Conservation (phyloP, 768 basidiomycete species). For the Aureoboletus auriporus region DNA sequence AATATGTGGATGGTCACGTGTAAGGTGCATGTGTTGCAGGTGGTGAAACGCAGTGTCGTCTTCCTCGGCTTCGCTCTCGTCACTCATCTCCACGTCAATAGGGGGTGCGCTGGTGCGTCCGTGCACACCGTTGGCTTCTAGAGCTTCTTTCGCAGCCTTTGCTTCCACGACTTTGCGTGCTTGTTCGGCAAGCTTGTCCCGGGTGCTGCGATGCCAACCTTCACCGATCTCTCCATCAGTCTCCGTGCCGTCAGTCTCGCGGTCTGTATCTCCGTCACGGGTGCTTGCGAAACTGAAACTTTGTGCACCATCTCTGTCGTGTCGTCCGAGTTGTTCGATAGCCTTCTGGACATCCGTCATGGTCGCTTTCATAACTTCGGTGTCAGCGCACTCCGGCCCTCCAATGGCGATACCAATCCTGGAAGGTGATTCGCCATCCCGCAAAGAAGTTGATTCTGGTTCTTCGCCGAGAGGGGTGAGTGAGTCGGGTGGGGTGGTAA, state of each 20-base stretch:
- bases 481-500: slow-evolving; percentile 18
- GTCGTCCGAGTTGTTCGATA: slow-evolving; percentile 77
- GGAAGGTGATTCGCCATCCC: slow-evolving; percentile 18
- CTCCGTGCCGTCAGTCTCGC: slow-evolving; percentile 46
- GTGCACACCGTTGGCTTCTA: slow-evolving; percentile 47
- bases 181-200: slow-evolving; percentile 65
- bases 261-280: slow-evolving; percentile 47
- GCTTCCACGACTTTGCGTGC: slow-evolving; percentile 58
- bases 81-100: slow-evolving; percentile 72
- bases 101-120: slow-evolving; percentile 49
- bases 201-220: slow-evolving; percentile 61
- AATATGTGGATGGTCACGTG: slow-evolving; percentile 55
- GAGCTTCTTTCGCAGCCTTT: slow-evolving; percentile 37
- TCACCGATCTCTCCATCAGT: slow-evolving; percentile 51
- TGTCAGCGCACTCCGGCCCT: slow-evolving; percentile 27
- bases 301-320: slow-evolving; percentile 52
- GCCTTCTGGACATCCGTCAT: slow-evolving; percentile 89
- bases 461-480: slow-evolving; percentile 49
- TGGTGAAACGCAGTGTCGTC: slow-evolving; percentile 39
- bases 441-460: slow-evolving; percentile 37
- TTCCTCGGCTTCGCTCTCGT: slow-evolving; percentile 72
- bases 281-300: slow-evolving; percentile 80
- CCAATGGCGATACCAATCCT: slow-evolving; percentile 26
- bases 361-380: slow-evolving; percentile 78
- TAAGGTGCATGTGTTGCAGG: slow-evolving; percentile 35